These are phyloP conservation scores for barley (Hordeum vulgare) DNA, from an alignment of 176 grass and related monocot genomes.

Conservation along the genomic window MorexV3_pseudomolecules_assembly NC_058519.1:552238377-552238876, in stretches of 20 bases:
- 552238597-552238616: slow-evolving; percentile 17
- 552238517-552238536: slow-evolving; percentile 49
- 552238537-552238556: slow-evolving; percentile 11
- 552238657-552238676: slow-evolving; percentile 29
- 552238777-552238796: slow-evolving; percentile 48
- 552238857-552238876: not conserved
- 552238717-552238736: slow-evolving; percentile 57
- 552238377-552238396: slow-evolving; percentile 93
- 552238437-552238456: slow-evolving; percentile 19
- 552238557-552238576: slow-evolving; percentile 26
- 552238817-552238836: slow-evolving; percentile 15
- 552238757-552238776: slow-evolving; percentile 59
- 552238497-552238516: slow-evolving; percentile 73
- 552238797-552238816: slow-evolving; percentile 37
- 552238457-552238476: slow-evolving; percentile 32
- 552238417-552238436: slow-evolving; percentile 31
- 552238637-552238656: slow-evolving; percentile 33
- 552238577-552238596: slow-evolving; percentile 8
- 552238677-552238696: slow-evolving; percentile 78
- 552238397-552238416: slow-evolving; percentile 61
- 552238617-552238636: slow-evolving; percentile 27
- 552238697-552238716: slow-evolving; percentile 91
- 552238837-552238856: slow-evolving; percentile 3
- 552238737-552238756: slow-evolving; percentile 53
- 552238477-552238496: slow-evolving; percentile 47